Conservation (phyloP, 2,329 filamentous ascomycete species). For the Elsinoe arachidis region DNA sequence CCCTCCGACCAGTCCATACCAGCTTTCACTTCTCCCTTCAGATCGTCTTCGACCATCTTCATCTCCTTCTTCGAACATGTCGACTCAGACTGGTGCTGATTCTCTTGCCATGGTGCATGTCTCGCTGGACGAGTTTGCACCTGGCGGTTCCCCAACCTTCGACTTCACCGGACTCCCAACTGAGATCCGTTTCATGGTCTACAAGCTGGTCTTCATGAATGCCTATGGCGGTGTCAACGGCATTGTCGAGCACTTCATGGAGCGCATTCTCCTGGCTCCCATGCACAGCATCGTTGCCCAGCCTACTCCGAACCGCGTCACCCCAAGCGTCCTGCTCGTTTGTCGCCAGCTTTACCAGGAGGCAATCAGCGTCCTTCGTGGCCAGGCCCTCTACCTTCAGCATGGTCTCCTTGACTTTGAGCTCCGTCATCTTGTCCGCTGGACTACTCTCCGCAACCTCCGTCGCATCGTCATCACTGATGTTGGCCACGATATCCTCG, state of each 20-base stretch:
- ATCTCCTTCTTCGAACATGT: background rate
- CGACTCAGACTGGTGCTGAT: background rate
- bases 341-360: conserved; percentile 29
- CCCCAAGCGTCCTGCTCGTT: conserved; percentile 27
- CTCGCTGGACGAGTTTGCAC: conserved; percentile 5
- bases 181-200: conserved; percentile 18
- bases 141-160: conserved; percentile 3
- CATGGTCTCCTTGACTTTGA: conserved; percentile 21
- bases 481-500: conserved; percentile 8
- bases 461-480: conserved; percentile 16
- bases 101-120: background rate
- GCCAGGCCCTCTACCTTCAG: conserved; percentile 22
- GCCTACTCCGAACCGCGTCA: conserved; percentile 15
- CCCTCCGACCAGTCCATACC: background rate
- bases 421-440: conserved; percentile 19
- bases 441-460: conserved; percentile 21
- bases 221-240: conserved; percentile 16
- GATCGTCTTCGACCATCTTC: background rate
- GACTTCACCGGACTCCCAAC: conserved; percentile 16
- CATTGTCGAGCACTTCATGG: conserved; percentile 20
- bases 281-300: conserved; percentile 9
- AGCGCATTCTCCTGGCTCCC: conserved; percentile 4
- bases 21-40: background rate
- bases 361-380: conserved; percentile 21
- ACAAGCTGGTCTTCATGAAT: conserved; percentile 15